These are phyloP conservation scores for Camptophora hylomeconis DNA, from an alignment of 2,329 filamentous ascomycete species.

Conservation along the genomic window DNA sequence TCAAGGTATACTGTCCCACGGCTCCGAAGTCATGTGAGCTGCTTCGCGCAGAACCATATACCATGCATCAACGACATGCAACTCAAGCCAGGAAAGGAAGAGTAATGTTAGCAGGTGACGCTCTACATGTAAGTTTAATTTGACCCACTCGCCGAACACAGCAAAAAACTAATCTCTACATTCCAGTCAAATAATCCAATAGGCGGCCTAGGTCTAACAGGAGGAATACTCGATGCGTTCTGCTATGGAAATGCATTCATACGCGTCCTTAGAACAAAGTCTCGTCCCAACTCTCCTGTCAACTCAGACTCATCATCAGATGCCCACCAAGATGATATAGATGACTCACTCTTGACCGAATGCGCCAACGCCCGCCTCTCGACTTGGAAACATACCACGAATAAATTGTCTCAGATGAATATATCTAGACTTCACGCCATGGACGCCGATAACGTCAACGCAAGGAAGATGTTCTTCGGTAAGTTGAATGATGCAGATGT, in stretches of 20 bases:
- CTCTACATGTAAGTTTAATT: slow-evolving; percentile 1
- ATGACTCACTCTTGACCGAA: slow-evolving; percentile 6
- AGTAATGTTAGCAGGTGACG: slow-evolving; percentile 1
- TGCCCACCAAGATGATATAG: too few species aligned
- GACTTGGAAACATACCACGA: slow-evolving; percentile 6
- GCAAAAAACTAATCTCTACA: slow-evolving; percentile 7
- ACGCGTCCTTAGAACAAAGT: slow-evolving; percentile 6
- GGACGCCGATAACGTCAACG: slow-evolving; percentile 2
- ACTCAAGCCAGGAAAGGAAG: slow-evolving; percentile 6
- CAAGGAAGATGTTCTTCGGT: slow-evolving; percentile 7
- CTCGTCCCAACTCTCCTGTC: too few species aligned
- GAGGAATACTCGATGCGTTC: slow-evolving; percentile 11
- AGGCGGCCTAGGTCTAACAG: slow-evolving; percentile 13
- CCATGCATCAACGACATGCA: slow-evolving; percentile 7
- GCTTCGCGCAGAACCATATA: slow-evolving; percentile 7
- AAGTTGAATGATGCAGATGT: slow-evolving; percentile 7
- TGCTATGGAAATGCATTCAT: slow-evolving; percentile 8
- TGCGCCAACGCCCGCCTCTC: slow-evolving; percentile 7
- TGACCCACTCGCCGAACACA: slow-evolving; percentile 6
- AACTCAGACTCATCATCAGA: too few species aligned
- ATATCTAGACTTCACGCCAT: slow-evolving; percentile 2
- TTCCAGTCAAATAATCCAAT: slow-evolving; percentile 14
- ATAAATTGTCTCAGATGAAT: slow-evolving; percentile 8
- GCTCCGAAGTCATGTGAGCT: slow-evolving; percentile 4
- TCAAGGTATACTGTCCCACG: slow-evolving; percentile 3